These are phyloP conservation scores for Pseudocercospora cruenta DNA, from an alignment of 2,329 filamentous ascomycete genomes.

Conservation along the genomic window DNA sequence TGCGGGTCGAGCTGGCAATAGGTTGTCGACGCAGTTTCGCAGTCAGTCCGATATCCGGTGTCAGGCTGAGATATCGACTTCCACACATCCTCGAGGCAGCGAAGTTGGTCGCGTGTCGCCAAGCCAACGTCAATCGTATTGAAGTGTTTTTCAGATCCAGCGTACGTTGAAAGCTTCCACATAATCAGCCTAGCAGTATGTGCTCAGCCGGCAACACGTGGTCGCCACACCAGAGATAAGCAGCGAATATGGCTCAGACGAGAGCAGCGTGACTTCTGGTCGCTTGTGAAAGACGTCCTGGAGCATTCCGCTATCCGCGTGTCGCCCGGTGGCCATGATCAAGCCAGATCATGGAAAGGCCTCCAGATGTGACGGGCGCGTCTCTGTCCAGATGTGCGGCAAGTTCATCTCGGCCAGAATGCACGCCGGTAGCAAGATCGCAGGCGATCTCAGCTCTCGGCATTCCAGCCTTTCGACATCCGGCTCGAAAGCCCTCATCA, in stretches of 20 bases:
- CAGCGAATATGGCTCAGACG: not conserved
- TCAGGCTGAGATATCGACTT: too few species aligned
- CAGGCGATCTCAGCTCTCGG: too few species aligned
- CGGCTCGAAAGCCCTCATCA: not conserved
- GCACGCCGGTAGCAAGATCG: not conserved
- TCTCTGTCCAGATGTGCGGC: not conserved
- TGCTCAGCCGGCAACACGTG: not conserved
- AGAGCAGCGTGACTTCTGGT: not conserved
- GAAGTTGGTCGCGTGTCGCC: too few species aligned
- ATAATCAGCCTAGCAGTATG: not conserved
- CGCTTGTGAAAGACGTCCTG: not conserved
- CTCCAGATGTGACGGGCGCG: not conserved
- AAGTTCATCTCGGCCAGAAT: not conserved
- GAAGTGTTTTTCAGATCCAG: too few species aligned
- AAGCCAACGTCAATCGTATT: too few species aligned
- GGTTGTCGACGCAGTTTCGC: not conserved
- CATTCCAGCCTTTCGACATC: too few species aligned
- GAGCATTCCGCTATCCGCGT: not conserved
- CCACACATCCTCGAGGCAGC: too few species aligned
- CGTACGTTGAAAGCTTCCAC: too few species aligned
- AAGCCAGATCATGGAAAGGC: not conserved
- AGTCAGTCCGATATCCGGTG: too few species aligned
- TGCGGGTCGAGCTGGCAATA: not conserved
- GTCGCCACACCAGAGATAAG: not conserved
- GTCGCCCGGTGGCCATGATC: not conserved